These are phyloP conservation scores for Trichoderma parareesei DNA, from an alignment of 495 filamentous ascomycete genomes.

Conservation along the genomic window DNA sequence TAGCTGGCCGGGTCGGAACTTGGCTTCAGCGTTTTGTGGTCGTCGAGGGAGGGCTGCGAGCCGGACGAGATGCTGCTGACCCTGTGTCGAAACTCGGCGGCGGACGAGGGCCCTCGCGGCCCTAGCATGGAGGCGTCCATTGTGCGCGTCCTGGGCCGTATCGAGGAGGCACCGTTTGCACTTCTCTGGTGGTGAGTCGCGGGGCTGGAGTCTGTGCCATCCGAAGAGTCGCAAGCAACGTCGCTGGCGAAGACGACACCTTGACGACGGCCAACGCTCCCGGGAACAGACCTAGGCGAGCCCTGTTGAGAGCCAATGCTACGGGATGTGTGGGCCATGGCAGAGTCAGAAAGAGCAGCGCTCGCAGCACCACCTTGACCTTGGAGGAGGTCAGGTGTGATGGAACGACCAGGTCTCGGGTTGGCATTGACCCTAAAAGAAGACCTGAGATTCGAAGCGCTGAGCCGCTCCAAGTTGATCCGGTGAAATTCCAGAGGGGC, in stretches of 20 bases:
- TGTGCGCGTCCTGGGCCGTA: slow-evolving; percentile 44
- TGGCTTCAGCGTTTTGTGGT: slow-evolving; percentile 27
- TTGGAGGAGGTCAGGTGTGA: slow-evolving; percentile 5
- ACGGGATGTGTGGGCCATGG: slow-evolving; percentile 20
- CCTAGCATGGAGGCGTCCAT: slow-evolving; percentile 44
- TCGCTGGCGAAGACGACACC: slow-evolving; percentile 45
- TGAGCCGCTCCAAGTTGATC: slow-evolving; percentile 8
- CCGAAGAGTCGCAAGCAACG: slow-evolving; percentile 32
- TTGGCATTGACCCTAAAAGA: slow-evolving; percentile 8
- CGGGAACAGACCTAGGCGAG: slow-evolving; percentile 37
- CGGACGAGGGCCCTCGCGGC: slow-evolving; percentile 19
- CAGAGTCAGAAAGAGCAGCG: background rate
- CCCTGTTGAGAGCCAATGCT: slow-evolving; percentile 29
- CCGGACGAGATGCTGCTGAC: slow-evolving; percentile 41
- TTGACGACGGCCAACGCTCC: slow-evolving; percentile 33
- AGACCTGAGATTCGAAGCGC: slow-evolving; percentile 8
- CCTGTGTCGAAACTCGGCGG: slow-evolving; percentile 35
- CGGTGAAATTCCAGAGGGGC: slow-evolving; percentile 3
- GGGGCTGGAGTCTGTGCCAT: slow-evolving; percentile 18
- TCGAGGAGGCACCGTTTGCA: slow-evolving; percentile 15
- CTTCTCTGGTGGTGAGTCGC: slow-evolving; percentile 18
- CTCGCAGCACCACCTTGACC: slow-evolving; percentile 9
- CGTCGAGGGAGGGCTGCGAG: slow-evolving; percentile 33
- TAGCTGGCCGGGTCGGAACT: slow-evolving; percentile 31
- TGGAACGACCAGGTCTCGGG: slow-evolving; percentile 4